Evolutionary conservation across 768 basidiomycete species (phyloP).

Genomic region (Leccinum imitatum): DNA sequence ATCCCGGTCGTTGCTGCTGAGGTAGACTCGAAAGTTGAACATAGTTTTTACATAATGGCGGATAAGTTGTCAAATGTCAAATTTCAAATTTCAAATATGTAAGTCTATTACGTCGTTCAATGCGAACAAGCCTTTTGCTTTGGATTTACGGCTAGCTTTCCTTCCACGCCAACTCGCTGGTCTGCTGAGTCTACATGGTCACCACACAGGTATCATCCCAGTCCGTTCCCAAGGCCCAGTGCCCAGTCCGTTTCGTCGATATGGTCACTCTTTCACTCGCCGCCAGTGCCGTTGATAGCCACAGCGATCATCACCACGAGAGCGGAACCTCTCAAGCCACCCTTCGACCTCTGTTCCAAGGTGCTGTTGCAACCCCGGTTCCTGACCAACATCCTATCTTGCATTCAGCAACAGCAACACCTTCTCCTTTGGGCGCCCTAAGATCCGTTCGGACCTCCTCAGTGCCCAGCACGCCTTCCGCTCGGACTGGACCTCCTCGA

Average conservation of each 20-base stretch:
- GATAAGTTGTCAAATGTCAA: background rate
- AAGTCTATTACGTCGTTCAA: background rate
- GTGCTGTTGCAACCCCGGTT: background rate
- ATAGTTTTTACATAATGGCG: too few species aligned
- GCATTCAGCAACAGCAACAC: slow-evolving; percentile 18
- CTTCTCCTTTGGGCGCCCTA: slow-evolving; percentile 4
- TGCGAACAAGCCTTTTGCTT: too few species aligned
- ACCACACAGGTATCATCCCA: background rate
- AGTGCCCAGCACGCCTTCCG: slow-evolving; percentile 49
- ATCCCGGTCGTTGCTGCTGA: too few species aligned
- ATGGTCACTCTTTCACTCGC: slow-evolving; percentile 9
- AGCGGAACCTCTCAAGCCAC: background rate
- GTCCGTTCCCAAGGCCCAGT: background rate
- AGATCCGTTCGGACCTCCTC: slow-evolving; percentile 7
- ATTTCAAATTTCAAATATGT: background rate
- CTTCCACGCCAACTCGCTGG: background rate
- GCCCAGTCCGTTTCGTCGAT: slow-evolving; percentile 7
- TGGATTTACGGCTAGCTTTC: background rate
- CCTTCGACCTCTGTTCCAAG: background rate
- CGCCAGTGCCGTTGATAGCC: background rate
- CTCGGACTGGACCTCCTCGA: slow-evolving; percentile 71
- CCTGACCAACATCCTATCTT: slow-evolving; percentile 13
- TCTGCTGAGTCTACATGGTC: slow-evolving; percentile 11
- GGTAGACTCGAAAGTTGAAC: too few species aligned
- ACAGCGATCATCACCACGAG: slow-evolving; percentile 1